Conservation (phyloP, 805 yeast genomes). For the Komagataella pastoris region DNA sequence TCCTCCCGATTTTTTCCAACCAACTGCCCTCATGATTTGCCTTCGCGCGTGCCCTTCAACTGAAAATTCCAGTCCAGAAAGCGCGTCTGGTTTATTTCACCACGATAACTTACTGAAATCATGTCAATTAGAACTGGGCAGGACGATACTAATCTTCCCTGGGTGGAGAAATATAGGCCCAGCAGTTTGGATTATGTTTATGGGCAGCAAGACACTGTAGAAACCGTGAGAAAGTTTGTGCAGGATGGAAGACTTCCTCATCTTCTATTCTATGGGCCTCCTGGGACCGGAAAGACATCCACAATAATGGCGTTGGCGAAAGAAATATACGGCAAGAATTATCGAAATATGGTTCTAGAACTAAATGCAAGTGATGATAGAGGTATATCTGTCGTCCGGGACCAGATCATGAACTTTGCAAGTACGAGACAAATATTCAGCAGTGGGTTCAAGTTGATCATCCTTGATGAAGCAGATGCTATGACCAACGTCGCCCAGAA, state of each 20-base stretch:
- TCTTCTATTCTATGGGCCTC: slow-evolving; percentile 87
- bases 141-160: background rate
- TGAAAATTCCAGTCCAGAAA: background rate
- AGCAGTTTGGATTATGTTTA: slow-evolving; percentile 69
- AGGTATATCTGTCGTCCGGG: slow-evolving; percentile 96
- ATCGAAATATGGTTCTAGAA: slow-evolving; percentile 83
- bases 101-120: background rate
- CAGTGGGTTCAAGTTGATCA: slow-evolving; percentile 74
- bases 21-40: background rate
- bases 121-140: background rate
- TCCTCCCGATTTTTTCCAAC: background rate
- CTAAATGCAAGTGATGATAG: slow-evolving; percentile 95
- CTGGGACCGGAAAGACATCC: slow-evolving; percentile 89
- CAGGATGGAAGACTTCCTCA: slow-evolving; percentile 81
- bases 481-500: slow-evolving; percentile 83
- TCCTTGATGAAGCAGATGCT: slow-evolving; percentile 95
- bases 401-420: slow-evolving; percentile 93
- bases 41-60: background rate
- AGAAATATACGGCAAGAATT: slow-evolving; percentile 73
- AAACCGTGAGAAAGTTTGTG: slow-evolving; percentile 76
- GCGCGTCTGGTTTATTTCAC: background rate
- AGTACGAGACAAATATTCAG: slow-evolving; percentile 88
- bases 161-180: slow-evolving; percentile 97
- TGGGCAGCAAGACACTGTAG: slow-evolving; percentile 81
- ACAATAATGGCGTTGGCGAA: slow-evolving; percentile 79